Base-by-base conservation (phyloP, 1,284 basidiomycete species). In the Moesziomyces antarcticus region DNA sequence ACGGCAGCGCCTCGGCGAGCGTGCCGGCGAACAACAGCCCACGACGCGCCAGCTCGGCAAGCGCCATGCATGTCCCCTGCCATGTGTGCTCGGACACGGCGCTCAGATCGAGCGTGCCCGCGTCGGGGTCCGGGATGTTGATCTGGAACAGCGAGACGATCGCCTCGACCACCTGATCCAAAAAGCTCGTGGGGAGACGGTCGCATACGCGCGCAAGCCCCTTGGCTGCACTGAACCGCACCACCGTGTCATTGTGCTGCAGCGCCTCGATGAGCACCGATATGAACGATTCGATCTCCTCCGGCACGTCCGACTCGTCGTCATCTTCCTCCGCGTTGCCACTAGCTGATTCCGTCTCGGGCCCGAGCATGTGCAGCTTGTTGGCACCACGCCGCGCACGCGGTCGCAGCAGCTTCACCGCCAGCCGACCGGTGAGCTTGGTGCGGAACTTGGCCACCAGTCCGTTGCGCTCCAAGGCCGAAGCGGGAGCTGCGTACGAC, bases 201-300 rank as follows among this genome's bases (percentile, higher is more conserved):
- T 92, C 90, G 1, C 93, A 89, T 43, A 99, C 88, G 8, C 94
- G 90, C 6, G 94, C 92, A 13, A 98, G 86, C 25, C 93, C 93
- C 85, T 99, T 99, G 6, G 97, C 93, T 3, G 93, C 89, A 11
- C 95, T 94, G 88, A 94, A 99, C 48, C 97, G 91, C 21, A 99
- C 94, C 30, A 94, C 87, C 0, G 97, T 97, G 81, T 98, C 95
- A 93, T 97, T 93, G 85, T 98, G 93, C 78, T 93, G 91, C 21
- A 98, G 85, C 13, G 88, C 87, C 30, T 87, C 87, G 80, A 98
- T 90, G 2, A 98, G 85, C 40, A 90, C 88, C 65, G 92, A 90
- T 16, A 98, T 86, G 35, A 90, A 87, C 0, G 85, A 84, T 81
- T 99, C 96, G 5, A 94, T 88, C 54, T 91, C 90, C 50, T 92